Evolutionary conservation across 2,329 filamentous ascomycete species (phyloP), one percentile per base, ranked within the genome.

Genomic region (Pseudogymnoascus sp.): DNA sequence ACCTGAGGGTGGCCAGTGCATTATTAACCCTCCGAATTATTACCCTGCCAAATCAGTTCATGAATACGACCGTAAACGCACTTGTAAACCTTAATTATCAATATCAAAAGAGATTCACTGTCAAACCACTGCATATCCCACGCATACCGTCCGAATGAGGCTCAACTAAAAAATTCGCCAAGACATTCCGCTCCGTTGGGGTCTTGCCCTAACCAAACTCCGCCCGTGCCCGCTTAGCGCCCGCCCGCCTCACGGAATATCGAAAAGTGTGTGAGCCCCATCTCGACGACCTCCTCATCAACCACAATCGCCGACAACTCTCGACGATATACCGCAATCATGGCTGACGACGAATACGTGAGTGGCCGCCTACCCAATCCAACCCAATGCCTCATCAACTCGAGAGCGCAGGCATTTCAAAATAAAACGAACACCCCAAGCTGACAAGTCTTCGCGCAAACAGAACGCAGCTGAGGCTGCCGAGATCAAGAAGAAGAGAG

Each of bases 401-500:
- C 4, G 58, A 41, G 20, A 3, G 35, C 58, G 22, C 33, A 20
- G 18, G 22, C 7, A 33, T 41, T 12, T 14, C 20, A 47, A 37
- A 18, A 18, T 18, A 18, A 5, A 25, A 28, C 22, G 18, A 33
- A 37, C 14, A 25, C 28, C 37, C 28, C 30, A 28, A 58, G 63
- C 75, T 79, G 70, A 77, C 68, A 62, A 67, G 59, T 65, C 66
- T 66, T 66, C 35, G 59, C 50, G 60, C 69, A 33, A 33, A 72
- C 74, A 96, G 92, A 93, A 97, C 84, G 88, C 92, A 79, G 92
- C 95, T 85, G 90, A 94, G 86, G 93, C 93, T 81, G 93, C 92
- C 78, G 94, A 97, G 90, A 84, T 99, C 81, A 99, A 97, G 92
- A 96, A 90, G 86, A 96, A 89, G 85, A 96, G 94, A 93, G 84